Evolutionary conservation across 306 rosid genomes (phyloP).

Genomic region (Ochetophila trinervis): DNA sequence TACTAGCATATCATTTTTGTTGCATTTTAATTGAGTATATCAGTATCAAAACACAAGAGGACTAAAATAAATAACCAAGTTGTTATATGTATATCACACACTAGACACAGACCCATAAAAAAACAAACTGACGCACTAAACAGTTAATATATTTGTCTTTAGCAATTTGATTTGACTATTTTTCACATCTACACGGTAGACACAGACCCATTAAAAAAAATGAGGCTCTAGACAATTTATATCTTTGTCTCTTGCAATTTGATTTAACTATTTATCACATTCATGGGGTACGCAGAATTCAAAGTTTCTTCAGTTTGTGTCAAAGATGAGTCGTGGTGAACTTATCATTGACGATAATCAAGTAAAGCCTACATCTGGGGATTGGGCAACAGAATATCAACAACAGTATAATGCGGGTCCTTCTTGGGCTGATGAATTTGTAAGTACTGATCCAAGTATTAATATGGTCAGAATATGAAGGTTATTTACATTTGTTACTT

Average conservation of each 20-base stretch:
- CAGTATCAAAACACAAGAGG: too few relatives aligned
- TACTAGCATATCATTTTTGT: too few relatives aligned
- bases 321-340: constrained; percentile 99
- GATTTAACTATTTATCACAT: not conserved
- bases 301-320: constrained; percentile 88
- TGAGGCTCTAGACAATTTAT: too few relatives aligned
- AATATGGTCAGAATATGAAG: constrained; percentile 11
- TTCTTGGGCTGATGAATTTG: constrained; percentile 86
- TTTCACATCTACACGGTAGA: not conserved
- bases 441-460: constrained; percentile 42
- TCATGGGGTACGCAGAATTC: constrained; percentile 64
- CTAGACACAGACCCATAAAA: too few relatives aligned
- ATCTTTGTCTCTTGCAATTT: not conserved
- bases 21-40: too few relatives aligned
- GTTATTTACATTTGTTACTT: constrained; percentile 6
- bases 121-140: too few relatives aligned
- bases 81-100: too few relatives aligned
- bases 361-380: constrained; percentile 75
- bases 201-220: too few relatives aligned
- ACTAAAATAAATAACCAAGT: too few relatives aligned
- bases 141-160: not conserved
- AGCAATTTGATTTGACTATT: not conserved
- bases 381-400: constrained; percentile 86
- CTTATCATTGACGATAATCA: constrained; percentile 85
- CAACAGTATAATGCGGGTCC: constrained; percentile 53